A percentile compares a stretch with the other conserved stretches of the same genome.
phyloP scores from a whole-genome alignment of 306 rosid species.

The Trifolium subterraneum region DNA sequence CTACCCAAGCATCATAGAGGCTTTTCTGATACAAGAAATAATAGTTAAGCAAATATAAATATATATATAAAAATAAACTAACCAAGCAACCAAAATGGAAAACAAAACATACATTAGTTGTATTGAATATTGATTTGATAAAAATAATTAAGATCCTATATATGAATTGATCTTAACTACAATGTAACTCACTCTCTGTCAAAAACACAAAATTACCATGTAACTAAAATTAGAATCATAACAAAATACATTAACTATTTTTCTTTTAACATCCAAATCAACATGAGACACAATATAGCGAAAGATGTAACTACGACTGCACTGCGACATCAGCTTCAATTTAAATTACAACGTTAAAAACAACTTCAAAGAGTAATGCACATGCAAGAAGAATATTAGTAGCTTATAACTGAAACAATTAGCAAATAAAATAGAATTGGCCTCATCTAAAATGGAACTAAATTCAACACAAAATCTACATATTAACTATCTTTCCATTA shows the following conservation, averaged over 20 bases:
- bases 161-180: background rate
- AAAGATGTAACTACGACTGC: background rate
- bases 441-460: constrained; percentile 1
- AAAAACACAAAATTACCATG: background rate
- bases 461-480: constrained; percentile 13
- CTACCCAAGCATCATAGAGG: constrained; percentile 74
- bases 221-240: constrained; percentile 9
- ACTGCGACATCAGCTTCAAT: background rate
- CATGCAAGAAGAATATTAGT: background rate
- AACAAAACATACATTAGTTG: constrained; percentile 19
- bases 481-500: constrained; percentile 10
- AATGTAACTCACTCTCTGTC: background rate
- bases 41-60: constrained; percentile 36
- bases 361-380: constrained; percentile 7
- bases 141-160: background rate
- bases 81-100: constrained; percentile 27
- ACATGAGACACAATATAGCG: background rate
- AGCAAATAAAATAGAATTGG: background rate
- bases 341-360: background rate
- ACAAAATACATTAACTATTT: constrained; percentile 24
- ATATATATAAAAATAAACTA: background rate
- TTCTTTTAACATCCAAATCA: constrained; percentile 4
- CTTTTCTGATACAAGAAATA: constrained; percentile 67
- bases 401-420: background rate
- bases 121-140: background rate